Evolutionary conservation across 768 basidiomycete genomes (phyloP).

Genomic region (Boletus rex-veris): DNA sequence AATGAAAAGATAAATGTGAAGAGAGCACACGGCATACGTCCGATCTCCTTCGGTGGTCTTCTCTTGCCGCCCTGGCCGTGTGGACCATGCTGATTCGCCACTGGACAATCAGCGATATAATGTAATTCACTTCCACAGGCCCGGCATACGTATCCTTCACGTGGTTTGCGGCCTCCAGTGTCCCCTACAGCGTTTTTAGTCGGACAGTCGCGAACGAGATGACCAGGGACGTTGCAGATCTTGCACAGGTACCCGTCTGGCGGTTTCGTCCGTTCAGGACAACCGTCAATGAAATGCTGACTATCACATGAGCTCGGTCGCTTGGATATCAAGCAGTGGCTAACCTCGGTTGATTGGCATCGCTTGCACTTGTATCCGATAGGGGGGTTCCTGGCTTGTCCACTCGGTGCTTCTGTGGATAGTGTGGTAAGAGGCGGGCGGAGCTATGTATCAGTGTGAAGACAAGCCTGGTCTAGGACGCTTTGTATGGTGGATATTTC

Average conservation of each 20-base stretch:
- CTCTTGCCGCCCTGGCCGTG: constrained; percentile 34
- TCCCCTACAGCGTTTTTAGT: constrained; percentile 73
- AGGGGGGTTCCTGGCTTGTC: constrained; percentile 56
- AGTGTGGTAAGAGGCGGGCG: background rate
- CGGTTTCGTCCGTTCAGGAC: constrained; percentile 71
- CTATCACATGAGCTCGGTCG: constrained; percentile 1
- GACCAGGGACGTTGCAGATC: constrained; percentile 81
- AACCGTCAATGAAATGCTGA: constrained; percentile 75
- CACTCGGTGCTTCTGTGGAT: constrained; percentile 23
- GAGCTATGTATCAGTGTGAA: background rate
- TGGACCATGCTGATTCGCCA: constrained; percentile 50
- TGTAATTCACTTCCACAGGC: constrained; percentile 88
- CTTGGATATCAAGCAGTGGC: constrained; percentile 12
- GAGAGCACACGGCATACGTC: constrained; percentile 51
- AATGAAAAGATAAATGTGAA: background rate
- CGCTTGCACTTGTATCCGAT: constrained; percentile 73
- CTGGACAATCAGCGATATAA: constrained; percentile 83
- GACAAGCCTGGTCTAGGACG: constrained; percentile 52
- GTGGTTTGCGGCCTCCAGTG: constrained; percentile 80
- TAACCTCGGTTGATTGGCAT: constrained; percentile 72
- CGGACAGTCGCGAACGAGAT: constrained; percentile 88
- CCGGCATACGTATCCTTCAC: constrained; percentile 83
- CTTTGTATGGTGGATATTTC: constrained; percentile 55
- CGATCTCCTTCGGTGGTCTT: constrained; percentile 72
- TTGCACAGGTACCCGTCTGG: constrained; percentile 86